Evolutionary conservation across 352 stramenopile genomes (phyloP).

Genomic region (Thalassiosira mediterranea): DNA sequence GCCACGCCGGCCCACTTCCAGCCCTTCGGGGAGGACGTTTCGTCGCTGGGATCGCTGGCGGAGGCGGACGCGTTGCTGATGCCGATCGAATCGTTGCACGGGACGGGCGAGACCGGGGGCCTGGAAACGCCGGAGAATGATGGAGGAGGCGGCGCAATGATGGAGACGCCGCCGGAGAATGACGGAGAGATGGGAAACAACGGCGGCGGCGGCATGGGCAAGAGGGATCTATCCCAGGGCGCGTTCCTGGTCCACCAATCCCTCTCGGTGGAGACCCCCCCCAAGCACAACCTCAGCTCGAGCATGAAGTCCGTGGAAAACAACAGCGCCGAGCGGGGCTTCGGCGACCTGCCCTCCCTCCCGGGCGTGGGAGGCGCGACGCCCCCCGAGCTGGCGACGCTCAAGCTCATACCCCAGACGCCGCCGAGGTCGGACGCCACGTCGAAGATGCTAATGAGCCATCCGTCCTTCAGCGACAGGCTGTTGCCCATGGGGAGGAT

Average conservation of each 20-base stretch:
- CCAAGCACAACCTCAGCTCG: slow-evolving; percentile 25
- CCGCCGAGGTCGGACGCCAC: too few species aligned
- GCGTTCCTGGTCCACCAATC: slow-evolving; percentile 4
- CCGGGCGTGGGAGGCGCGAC: not conserved
- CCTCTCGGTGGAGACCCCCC: slow-evolving; percentile 7
- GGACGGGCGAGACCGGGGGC: not conserved
- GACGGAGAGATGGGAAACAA: not conserved
- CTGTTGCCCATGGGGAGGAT: slow-evolving; percentile 7
- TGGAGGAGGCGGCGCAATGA: not conserved
- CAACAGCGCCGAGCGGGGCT: too few species aligned
- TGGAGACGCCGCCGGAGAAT: not conserved
- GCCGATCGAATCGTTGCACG: not conserved
- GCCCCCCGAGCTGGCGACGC: not conserved
- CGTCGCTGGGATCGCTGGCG: slow-evolving; percentile 23
- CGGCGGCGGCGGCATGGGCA: not conserved
- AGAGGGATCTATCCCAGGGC: slow-evolving; percentile 1
- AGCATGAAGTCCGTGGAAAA: too few species aligned
- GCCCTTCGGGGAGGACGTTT: slow-evolving; percentile 30
- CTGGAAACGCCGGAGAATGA: not conserved
- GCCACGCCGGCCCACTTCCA: slow-evolving; percentile 26
- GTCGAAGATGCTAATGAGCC: not conserved
- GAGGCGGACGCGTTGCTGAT: not conserved
- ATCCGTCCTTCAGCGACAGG: not conserved
- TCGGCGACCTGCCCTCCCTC: not conserved
- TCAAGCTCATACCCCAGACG: not conserved